A percentile compares a stretch with the other conserved stretches of the same genome.
Evolutionary conservation across 768 basidiomycete species (phyloP).

Genomic region (Suillus plorans): DNA sequence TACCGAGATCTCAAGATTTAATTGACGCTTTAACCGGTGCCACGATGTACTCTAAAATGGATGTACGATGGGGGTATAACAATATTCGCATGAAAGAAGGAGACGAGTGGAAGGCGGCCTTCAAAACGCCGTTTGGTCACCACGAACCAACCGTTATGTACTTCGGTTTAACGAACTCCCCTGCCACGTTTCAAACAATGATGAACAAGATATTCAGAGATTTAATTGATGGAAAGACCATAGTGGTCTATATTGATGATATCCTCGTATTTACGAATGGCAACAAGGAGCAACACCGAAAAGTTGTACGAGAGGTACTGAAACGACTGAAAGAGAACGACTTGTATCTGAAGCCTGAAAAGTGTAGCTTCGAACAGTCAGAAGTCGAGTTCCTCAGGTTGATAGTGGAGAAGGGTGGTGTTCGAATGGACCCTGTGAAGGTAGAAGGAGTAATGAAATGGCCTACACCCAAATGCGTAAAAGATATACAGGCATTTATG

Average conservation of each 20-base stretch:
- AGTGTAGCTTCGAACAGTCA: conserved; percentile 31
- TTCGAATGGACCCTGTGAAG: conserved; percentile 35
- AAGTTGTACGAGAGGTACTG: conserved; percentile 23
- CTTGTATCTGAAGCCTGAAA: conserved; percentile 38
- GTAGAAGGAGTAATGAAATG: conserved; percentile 29
- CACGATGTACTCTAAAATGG: conserved; percentile 6
- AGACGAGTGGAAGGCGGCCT: conserved; percentile 42
- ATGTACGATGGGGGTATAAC: not conserved
- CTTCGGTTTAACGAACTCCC: conserved; percentile 36
- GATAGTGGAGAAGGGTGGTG: conserved; percentile 19
- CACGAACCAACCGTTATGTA: conserved; percentile 44
- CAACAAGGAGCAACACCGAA: conserved; percentile 14
- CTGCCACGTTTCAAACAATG: conserved; percentile 36
- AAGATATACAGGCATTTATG: conserved; percentile 26
- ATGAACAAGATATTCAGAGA: conserved; percentile 34
- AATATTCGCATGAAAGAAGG: conserved; percentile 34
- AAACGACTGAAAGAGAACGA: conserved; percentile 26
- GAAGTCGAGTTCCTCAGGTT: conserved; percentile 33
- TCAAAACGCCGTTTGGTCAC: conserved; percentile 35
- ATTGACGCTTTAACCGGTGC: conserved; percentile 2
- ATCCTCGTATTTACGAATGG: conserved; percentile 34
- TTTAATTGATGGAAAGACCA: conserved; percentile 27
- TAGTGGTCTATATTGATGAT: conserved; percentile 47
- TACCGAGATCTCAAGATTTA: not conserved
- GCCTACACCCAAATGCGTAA: conserved; percentile 21